Evolutionary conservation across 306 rosid species (phyloP), one percentile per base, ranked within the genome.

Genomic region (Quercus alba): DNA sequence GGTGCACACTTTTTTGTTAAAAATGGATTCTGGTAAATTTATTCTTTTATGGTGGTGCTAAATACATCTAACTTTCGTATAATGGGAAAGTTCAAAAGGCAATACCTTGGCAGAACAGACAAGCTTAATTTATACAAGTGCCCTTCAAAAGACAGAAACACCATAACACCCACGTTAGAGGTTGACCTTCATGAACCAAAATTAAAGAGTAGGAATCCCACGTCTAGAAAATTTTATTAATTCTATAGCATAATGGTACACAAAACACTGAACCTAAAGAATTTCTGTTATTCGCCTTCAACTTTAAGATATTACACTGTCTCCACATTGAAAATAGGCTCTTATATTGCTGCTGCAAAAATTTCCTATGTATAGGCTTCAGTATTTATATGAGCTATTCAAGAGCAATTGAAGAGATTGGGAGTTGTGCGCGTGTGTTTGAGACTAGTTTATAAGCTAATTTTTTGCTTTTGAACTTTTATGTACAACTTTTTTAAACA

Each of bases 251-350:
- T 49, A 3, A 49, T 12, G 17, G 54, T 49, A 49, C 54, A 49
- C 54, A 12, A 49, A 49, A 12, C 54, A 49, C 17, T 49, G 54
- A 49, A 49, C 15, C 54, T 12, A 11, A 3, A 13, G 15, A 49
- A 3, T 12, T 49, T 49, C 15, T 11, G 54, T 49, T 13, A 49
- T 49, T 49, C 17, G 54, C 54, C 54, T 49, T 49, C 14, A 12
- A 49, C 30, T 20, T 59, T 4, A 61, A 25, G 33, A 23, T 25
- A 59, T 25, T 59, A 23, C 25, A 3, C 17, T 12, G 72, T 56
- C 56, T 64, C 62, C 86, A 20, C 75, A 70, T 77, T 73, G 44
- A 51, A 75, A 63, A 70, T 38, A 23, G 46, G 2, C 58, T 75
- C 46, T 30, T 51, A 80, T 81, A 78, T 21, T 28, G 25, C 52